These are phyloP conservation scores for Plasmodiophora brassicae DNA, from an alignment of 208 protist genomes.

Conservation along the genomic window DNA sequence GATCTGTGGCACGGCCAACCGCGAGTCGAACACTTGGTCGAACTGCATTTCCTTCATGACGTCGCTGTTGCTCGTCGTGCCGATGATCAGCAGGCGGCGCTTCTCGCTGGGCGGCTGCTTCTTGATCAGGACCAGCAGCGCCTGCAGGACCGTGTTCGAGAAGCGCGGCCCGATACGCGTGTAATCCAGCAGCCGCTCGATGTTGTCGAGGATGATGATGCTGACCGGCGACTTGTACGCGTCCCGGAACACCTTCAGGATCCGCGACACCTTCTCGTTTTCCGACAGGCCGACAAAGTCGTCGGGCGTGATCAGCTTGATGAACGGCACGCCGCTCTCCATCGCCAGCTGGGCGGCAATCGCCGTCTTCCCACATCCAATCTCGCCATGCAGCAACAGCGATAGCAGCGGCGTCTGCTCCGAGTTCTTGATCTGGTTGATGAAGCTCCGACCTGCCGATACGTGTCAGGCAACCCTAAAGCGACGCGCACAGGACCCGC, in stretches of 20 bases:
- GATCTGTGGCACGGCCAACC: not conserved
- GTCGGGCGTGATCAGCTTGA: constrained; percentile 88
- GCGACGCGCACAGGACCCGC: constrained; percentile 72
- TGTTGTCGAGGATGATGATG: constrained; percentile 93
- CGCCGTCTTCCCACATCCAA: constrained; percentile 83
- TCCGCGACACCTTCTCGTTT: constrained; percentile 15
- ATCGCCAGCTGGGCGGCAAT: constrained; percentile 83
- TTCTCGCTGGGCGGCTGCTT: constrained; percentile 72
- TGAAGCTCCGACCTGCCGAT: constrained; percentile 61
- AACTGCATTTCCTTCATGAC: constrained; percentile 38
- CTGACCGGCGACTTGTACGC: constrained; percentile 90
- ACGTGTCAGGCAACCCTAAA: constrained; percentile 66
- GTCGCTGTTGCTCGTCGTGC: constrained; percentile 26
- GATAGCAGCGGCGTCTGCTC: constrained; percentile 78
- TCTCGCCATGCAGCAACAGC: constrained; percentile 79
- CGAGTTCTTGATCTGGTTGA: constrained; percentile 68
- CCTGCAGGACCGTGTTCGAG: constrained; percentile 93
- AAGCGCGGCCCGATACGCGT: constrained; percentile 92
- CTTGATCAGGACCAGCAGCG: constrained; percentile 82
- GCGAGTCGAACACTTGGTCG: not conserved
- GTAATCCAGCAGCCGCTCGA: constrained; percentile 88
- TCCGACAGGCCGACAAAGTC: constrained; percentile 30
- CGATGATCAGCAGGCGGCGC: constrained; percentile 1
- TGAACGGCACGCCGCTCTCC: constrained; percentile 82
- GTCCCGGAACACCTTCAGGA: constrained; percentile 88